Base-by-base conservation (phyloP, 2,329 filamentous ascomycete species). In the Xylaria hypoxylon region DNA sequence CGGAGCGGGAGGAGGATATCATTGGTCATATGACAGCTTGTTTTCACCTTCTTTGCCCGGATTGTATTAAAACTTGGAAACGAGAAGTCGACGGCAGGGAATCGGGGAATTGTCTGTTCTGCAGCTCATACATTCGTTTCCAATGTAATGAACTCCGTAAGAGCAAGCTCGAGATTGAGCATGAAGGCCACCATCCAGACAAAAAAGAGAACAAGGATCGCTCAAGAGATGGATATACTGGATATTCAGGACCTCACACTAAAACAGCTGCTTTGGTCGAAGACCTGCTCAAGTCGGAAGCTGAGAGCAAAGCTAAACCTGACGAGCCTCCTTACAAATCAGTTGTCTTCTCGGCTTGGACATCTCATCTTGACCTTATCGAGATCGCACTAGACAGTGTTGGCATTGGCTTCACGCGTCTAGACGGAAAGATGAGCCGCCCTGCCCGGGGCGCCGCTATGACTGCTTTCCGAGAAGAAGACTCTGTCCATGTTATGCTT, bases 291-390 rank as follows among this genome's bases (percentile, higher is more conserved):
- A 82, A 84, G 57, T 88, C 89, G 58, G 87, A 89, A 64, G 82
- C 83, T 0, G 87, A 90, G 75, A 92, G 89, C 66, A 84, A 86
- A 42, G 81, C 80, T 0, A 82, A 87, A 10, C 87, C 89, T 0
- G 80, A 86, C 11, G 88, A 94, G 74, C 86, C 88, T 0, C 94
- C 94, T 0, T 91, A 93, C 80, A 98, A 97, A 78, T 96, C 93
- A 28, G 94, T 99, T 15, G 89, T 99, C 6, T 98, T 98, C 79
- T 97, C 94, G 0, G 90, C 90, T n/a, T 98, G 96, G 94, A 98
- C 96, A 0, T 90, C 92, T 0, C 94, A 98, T 76, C 87, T 99
- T 17, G 94, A 98, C 77, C 87, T 99, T 22, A 97, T 99, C 71
- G 89, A 96, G 76, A 85, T 93, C 56, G 95, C 94, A 0, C 85